Base-by-base conservation (phyloP, 805 yeast species). In the Cyberlindnera samutprakarnensis region DNA sequence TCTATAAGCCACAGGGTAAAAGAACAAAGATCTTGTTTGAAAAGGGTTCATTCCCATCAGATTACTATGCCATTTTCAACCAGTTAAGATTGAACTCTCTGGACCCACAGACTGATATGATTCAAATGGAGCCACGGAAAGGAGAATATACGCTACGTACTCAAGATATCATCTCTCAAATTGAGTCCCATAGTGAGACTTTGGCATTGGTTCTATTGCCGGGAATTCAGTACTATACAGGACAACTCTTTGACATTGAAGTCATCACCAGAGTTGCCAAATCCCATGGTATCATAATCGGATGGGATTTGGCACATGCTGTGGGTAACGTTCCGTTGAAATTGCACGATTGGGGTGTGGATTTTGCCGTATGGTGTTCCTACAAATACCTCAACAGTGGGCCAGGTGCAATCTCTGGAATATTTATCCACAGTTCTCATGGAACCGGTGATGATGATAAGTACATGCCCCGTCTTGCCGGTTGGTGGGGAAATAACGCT, bases 281-380 rank as follows among this genome's bases (percentile, higher is more conserved):
- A 36, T 43, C 49, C 14, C 51, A 36, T 36, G 70, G 59, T 17
- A 67, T 82, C 22, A 61, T 70, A 2, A 82, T 78, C 18, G 96
- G 96, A 1, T 88, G 96, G 96, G 97, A 88, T 55, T 64, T 88
- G 44, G 97, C 97, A 1, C 97, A 88, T 54, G 95, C 94, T 2
- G 90, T 68, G 2, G 97, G 96, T 3, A 90, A 90, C 54, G 88
- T 85, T 3, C 77, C 75, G 7, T 56, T 90, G 32, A 46, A 68
- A 30, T 59, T 88, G 32, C 96, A 88, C 53, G 85, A 83, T 30
- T 88, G 96, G 95, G 61, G 69, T 35, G 92, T 84, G 5, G 97
- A 88, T 56, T 87, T 88, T 62, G 97, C 96, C 1, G 85, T 75
- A 14, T 88, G 95, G 87, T 88, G 97, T 54, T 77, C 94, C 5